These are phyloP conservation scores for Ogataea ganodermae DNA, from an alignment of 805 yeast genomes.

Conservation along the genomic window DNA sequence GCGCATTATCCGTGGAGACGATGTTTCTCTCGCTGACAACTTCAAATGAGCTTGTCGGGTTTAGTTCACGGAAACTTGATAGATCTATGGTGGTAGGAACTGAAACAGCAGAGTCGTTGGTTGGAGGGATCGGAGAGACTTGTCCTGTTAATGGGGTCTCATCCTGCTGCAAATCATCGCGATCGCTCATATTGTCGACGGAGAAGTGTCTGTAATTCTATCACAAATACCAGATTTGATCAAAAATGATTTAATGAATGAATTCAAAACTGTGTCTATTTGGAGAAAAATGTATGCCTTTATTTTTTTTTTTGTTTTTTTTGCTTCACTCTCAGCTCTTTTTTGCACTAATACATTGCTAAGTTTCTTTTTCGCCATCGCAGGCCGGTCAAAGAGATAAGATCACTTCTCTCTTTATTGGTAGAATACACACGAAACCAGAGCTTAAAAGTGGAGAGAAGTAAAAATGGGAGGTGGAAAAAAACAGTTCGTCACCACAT, in stretches of 20 bases:
- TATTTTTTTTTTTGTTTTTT: not conserved
- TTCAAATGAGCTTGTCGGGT: conserved; percentile 1
- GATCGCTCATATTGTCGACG: too few species aligned
- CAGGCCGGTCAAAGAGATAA: not conserved
- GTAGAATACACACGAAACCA: conserved; percentile 8
- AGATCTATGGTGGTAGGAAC: not conserved
- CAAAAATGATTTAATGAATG: too few species aligned
- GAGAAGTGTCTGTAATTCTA: too few species aligned
- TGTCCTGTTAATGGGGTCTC: not conserved
- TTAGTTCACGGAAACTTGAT: not conserved
- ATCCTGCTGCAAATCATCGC: not conserved
- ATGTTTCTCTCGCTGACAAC: not conserved
- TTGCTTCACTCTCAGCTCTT: not conserved
- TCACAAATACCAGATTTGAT: too few species aligned
- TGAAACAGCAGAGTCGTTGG: not conserved
- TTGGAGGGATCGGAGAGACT: not conserved
- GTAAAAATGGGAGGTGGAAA: conserved; percentile 1
- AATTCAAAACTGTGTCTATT: too few species aligned
- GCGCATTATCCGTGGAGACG: not conserved
- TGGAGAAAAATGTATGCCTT: not conserved
- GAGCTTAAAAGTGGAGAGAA: conserved; percentile 1
- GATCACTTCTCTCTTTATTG: conserved; percentile 3
- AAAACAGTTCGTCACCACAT: conserved; percentile 7
- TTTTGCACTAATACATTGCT: too few species aligned
- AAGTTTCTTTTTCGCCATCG: too few species aligned